Base-by-base conservation (phyloP, 2,329 filamentous ascomycete genomes). In the Blumeriella jaapii region DNA sequence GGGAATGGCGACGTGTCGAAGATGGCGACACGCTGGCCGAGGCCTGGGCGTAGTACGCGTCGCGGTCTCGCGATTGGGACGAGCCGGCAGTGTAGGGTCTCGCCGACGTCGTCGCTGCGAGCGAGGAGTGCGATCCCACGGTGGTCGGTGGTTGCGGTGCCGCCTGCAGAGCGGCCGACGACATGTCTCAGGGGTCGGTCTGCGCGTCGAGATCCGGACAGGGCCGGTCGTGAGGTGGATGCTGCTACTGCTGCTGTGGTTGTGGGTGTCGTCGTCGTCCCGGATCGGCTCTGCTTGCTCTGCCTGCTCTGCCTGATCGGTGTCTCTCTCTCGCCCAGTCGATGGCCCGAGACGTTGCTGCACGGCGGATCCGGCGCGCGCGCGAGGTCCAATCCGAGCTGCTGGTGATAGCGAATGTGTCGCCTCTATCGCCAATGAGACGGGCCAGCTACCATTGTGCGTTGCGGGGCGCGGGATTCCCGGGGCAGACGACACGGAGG, bases 111-210 rank as follows among this genome's bases (percentile, higher is more conserved):
- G 69, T 60, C 28, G 63, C 56, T 18, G 61, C 45, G 19, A 59
- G 51, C 43, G 70, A 60, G 45, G 69, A 63, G 47, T 67, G 64
- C 41, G 65, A 53, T 48, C 57, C 60, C 34, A 64, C 55, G 28
- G 55, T 61, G 36, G 64, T 59, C 47, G 63, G 59, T 54, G 70
- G 68, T 57, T 71, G 69, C 50, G 69, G 63, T 54, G 66, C 61
- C 46, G 70, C 62, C 59, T 79, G 75, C 55, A 80, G 61, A 50
- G 69, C 69, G 64, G 74, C 70, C 58, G 70, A 74, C 60, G 69
- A 73, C 72, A 72, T 75, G 59, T 64, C 68, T 61, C 55, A 28
- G 20, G 6, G 20, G 6, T 6, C 20, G 20, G n/a, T n/a, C n/a
- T n/a, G n/a, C n/a, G n/a, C n/a, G n/a, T n/a, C n/a, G n/a, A n/a